These are phyloP conservation scores for Chimonanthus praecox DNA, from an alignment of 164 flowering plant species.

Conservation along the genomic window DNA sequence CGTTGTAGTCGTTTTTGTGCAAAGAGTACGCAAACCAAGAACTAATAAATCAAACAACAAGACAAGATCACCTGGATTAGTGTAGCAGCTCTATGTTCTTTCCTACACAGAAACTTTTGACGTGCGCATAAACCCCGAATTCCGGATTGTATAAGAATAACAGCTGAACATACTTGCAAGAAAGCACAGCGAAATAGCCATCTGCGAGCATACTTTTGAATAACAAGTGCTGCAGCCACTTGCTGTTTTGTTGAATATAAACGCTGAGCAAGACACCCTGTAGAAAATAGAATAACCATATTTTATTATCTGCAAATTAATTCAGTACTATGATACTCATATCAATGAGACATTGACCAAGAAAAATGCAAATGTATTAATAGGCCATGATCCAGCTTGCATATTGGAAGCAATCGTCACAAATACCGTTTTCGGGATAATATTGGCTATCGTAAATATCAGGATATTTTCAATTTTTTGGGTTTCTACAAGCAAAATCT, in stretches of 20 bases:
- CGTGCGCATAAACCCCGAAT: slow-evolving; percentile 63
- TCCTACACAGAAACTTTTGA: slow-evolving; percentile 39
- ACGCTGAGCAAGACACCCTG: slow-evolving; percentile 69
- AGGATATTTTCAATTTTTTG: no score
- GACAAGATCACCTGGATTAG: slow-evolving; percentile 67
- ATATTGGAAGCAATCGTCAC: no score
- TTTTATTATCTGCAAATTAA: no score
- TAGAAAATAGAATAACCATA: neutral
- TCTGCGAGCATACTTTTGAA: slow-evolving; percentile 63
- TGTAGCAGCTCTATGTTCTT: slow-evolving; percentile 69
- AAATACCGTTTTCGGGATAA: no score
- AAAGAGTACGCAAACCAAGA: neutral
- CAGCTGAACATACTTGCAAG: slow-evolving; percentile 42
- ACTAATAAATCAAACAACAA: neutral
- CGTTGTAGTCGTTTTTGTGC: no score
- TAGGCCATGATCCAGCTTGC: no score
- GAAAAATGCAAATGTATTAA: no score
- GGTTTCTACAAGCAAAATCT: no score
- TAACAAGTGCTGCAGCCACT: slow-evolving; percentile 52
- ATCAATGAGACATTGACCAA: no score
- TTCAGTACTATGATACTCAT: no score
- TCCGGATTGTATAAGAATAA: slow-evolving; percentile 54
- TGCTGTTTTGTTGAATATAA: slow-evolving; percentile 42
- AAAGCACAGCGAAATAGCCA: slow-evolving; percentile 55
- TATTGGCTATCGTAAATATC: no score